These are phyloP conservation scores for Globisporangium radiosum DNA, from an alignment of 352 stramenopile genomes.

Conservation along the genomic window DNA sequence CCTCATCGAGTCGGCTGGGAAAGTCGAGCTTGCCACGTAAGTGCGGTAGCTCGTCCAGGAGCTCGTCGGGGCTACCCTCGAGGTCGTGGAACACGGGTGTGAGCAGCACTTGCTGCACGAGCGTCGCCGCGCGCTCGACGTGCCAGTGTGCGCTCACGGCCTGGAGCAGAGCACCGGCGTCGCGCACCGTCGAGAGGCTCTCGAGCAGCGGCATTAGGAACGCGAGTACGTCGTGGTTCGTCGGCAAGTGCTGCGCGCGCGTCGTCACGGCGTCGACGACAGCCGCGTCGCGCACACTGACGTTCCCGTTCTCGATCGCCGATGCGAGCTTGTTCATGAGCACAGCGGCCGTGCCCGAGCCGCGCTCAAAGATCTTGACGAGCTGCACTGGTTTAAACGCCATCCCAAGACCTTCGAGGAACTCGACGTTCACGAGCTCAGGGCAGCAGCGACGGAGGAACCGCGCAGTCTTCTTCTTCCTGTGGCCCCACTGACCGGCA, in stretches of 20 bases:
- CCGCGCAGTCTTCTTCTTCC: constrained; percentile 43
- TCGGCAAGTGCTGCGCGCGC: constrained; percentile 22
- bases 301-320: constrained; percentile 60
- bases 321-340: constrained; percentile 73
- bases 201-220: constrained; percentile 66
- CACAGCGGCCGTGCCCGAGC: constrained; percentile 46
- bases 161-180: constrained; percentile 60
- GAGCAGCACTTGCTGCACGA: constrained; percentile 75
- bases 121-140: constrained; percentile 33
- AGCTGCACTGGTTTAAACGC: constrained; percentile 46
- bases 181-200: constrained; percentile 62
- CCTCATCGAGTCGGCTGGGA: constrained; percentile 66
- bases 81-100: constrained; percentile 76
- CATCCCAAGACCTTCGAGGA: constrained; percentile 70
- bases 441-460: constrained; percentile 62
- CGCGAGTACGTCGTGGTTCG: constrained; percentile 57
- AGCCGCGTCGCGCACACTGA: constrained; percentile 45
- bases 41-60: constrained; percentile 50
- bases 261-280: constrained; percentile 24
- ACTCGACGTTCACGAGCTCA: constrained; percentile 83
- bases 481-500: constrained; percentile 43
- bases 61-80: constrained; percentile 75
- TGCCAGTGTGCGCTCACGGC: constrained; percentile 62
- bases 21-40: constrained; percentile 66
- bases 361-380: constrained; percentile 60